Evolutionary conservation across 2,329 filamentous ascomycete genomes (phyloP), one percentile per base, ranked within the genome.

Genomic region (Ophiostoma australiae): DNA sequence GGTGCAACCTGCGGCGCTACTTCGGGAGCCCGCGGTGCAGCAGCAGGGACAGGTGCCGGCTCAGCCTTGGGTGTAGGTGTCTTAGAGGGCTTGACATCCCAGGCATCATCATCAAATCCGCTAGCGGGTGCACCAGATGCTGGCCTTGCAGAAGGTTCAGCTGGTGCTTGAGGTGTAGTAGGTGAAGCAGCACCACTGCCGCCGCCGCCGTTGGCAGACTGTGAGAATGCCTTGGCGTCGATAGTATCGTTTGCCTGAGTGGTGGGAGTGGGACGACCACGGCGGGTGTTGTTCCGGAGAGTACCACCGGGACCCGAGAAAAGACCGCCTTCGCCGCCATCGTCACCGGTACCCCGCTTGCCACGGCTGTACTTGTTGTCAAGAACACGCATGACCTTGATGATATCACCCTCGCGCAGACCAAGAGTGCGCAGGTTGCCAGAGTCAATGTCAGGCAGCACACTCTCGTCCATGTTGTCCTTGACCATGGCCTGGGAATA

Each of bases 41-140:
- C 77, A 67, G 83, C 73, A 23, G 75, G 73, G 27, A 77, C 74
- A 37, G 80, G 74, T 17, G 81, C 76, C 23, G 83, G 76, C 20
- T 81, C 75, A 20, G 81, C 76, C 31, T 84, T 75, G 41, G 81
- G 66, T 1, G 66, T 39, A 48, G 66, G 66, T 7, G 35, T 27
- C 66, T 23, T 23, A 1, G 90, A 87, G 23, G 93, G 92, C 81
- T 97, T 97, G 68, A 97, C 90, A 76, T 96, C 92, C 95, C 95
- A 99, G 10, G 95, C 95, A 82, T 98, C 93, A 77, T 98, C 95
- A 69, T 99, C 95, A 77, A 98, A 98, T 2, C 92, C 92, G 77
- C 79, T 72, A 76, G 63, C 74, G 68, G 74, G 72, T 20, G 55
- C 17, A 4, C 61, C 68, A 20, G 71, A 7, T 11, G 71, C 31